These are phyloP conservation scores for Hygrophorus pudorinus DNA, from an alignment of 768 basidiomycete genomes.

Conservation along the genomic window DNA sequence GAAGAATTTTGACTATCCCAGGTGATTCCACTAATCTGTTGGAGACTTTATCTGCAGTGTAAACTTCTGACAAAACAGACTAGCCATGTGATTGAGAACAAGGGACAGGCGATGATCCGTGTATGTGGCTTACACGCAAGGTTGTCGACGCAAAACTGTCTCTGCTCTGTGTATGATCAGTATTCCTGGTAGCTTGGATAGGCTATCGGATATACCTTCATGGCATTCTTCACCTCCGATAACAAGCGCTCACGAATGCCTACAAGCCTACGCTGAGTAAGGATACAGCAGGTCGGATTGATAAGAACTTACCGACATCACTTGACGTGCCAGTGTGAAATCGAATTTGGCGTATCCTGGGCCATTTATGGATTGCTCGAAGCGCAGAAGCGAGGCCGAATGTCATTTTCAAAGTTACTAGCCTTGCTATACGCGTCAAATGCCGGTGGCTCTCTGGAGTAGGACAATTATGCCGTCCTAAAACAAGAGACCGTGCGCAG, in stretches of 20 bases:
- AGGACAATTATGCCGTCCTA: no score
- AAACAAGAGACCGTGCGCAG: no score
- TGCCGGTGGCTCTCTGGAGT: no score
- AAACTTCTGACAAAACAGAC: conserved; percentile 63
- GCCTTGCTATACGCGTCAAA: no score
- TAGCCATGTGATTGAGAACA: conserved; percentile 14
- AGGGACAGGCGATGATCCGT: neutral
- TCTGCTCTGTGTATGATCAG: conserved; percentile 31
- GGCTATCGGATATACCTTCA: conserved; percentile 43
- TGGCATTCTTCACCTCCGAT: conserved; percentile 48
- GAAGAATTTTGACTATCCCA: conserved; percentile 40
- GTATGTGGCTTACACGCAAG: conserved; percentile 38
- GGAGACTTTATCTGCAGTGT: conserved; percentile 53
- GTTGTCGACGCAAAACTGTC: conserved; percentile 48
- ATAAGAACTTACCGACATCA: neutral
- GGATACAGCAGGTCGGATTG: neutral
- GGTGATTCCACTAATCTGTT: conserved; percentile 34
- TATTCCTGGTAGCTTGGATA: neutral
- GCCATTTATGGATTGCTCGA: neutral
- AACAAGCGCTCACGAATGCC: conserved; percentile 46
- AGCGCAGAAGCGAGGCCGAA: neutral
- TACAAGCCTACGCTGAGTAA: conserved; percentile 10
- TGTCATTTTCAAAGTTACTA: neutral
- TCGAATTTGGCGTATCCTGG: neutral
- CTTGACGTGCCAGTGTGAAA: neutral